phyloP scores from a whole-genome alignment of 2,329 filamentous ascomycete genomes.

The Fusarium sp. region DNA sequence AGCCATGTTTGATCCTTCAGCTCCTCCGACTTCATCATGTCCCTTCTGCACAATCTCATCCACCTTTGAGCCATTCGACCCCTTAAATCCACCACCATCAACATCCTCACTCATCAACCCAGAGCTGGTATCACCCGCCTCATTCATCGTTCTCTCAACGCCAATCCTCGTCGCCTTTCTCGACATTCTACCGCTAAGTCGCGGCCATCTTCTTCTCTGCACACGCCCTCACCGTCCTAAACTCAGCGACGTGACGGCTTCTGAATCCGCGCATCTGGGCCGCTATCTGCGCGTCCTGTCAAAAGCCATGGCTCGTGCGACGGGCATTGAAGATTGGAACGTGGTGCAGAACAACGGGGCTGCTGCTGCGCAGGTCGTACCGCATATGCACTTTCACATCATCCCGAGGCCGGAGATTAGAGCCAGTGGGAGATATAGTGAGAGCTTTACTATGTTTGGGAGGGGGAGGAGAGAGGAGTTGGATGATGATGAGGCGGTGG shows the following conservation, averaged over 20 bases:
- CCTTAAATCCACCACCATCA: constrained; percentile 52
- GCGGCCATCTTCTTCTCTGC: constrained; percentile 83
- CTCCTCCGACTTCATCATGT: constrained; percentile 53
- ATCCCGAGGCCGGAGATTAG: constrained; percentile 81
- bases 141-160: constrained; percentile 79
- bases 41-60: constrained; percentile 69
- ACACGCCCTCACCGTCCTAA: constrained; percentile 81
- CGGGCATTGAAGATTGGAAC: constrained; percentile 87
- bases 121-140: constrained; percentile 51
- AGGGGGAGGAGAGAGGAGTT: constrained; percentile 75
- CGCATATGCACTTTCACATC: constrained; percentile 93
- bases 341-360: constrained; percentile 95
- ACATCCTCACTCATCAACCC: constrained; percentile 43
- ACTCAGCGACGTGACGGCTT: constrained; percentile 71
- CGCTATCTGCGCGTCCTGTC: constrained; percentile 75
- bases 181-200: constrained; percentile 88
- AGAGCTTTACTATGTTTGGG: constrained; percentile 86
- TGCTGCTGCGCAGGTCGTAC: constrained; percentile 89
- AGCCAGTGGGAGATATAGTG: constrained; percentile 60
- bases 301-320: constrained; percentile 71
- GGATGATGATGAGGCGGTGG: constrained; percentile 75
- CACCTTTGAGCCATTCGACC: constrained; percentile 58
- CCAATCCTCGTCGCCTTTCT: constrained; percentile 84
- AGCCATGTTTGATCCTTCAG: constrained; percentile 49
- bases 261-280: constrained; percentile 73